Evolutionary conservation across 257 asterid species (phyloP).

Genomic region (Handroanthus guayacan): DNA sequence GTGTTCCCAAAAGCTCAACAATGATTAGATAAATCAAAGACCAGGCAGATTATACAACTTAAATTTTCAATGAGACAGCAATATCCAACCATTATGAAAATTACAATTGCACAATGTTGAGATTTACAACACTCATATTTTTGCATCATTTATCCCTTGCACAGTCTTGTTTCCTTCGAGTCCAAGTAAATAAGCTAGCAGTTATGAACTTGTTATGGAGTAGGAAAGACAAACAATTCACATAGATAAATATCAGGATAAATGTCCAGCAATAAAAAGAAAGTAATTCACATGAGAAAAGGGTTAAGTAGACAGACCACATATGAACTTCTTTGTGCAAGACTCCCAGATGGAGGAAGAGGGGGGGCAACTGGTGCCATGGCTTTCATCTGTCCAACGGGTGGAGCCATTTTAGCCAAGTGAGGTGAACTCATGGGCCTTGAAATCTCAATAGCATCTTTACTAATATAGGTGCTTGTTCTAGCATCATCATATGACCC

Average conservation of each 20-base stretch:
- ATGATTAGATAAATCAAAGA: constrained; percentile 2
- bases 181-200: constrained; percentile 17
- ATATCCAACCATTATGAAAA: background rate
- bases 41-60: constrained; percentile 3
- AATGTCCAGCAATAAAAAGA: constrained; percentile 21
- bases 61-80: constrained; percentile 13
- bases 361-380: constrained; percentile 50
- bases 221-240: constrained; percentile 14
- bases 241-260: constrained; percentile 21
- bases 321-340: constrained; percentile 62
- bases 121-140: constrained; percentile 1
- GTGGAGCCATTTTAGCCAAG: constrained; percentile 54
- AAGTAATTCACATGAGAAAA: constrained; percentile 30
- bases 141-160: constrained; percentile 22
- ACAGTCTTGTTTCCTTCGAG: constrained; percentile 15
- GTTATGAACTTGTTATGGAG: constrained; percentile 12
- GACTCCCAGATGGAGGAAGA: constrained; percentile 53
- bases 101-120: constrained; percentile 4
- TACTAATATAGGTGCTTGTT: constrained; percentile 54
- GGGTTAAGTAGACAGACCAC: constrained; percentile 49
- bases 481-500: constrained; percentile 63
- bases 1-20: background rate
- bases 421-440: constrained; percentile 57
- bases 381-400: constrained; percentile 58
- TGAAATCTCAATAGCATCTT: constrained; percentile 60